A percentile compares a stretch with the other conserved stretches of the same genome.
Evolutionary conservation across 257 asterid species (phyloP).

Genomic region (Solanum tarijense): DNA sequence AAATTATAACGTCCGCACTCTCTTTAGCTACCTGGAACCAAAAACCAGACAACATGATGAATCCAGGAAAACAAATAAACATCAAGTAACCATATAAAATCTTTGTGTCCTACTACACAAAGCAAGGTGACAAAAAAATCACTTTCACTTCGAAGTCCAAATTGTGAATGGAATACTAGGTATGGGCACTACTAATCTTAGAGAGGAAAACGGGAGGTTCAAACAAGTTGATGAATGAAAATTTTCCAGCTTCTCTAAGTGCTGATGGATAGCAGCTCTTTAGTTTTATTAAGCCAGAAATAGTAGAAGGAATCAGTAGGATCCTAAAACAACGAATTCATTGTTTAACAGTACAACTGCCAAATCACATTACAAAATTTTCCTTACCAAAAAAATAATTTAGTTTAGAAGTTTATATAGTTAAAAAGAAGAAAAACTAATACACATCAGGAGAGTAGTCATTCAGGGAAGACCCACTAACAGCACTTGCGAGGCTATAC

Average conservation of each 20-base stretch:
- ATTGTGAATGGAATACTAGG: not conserved
- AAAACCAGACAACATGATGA: not conserved
- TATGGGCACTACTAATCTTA: not conserved
- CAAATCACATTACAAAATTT: not conserved
- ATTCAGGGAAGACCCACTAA: not conserved
- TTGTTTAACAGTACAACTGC: not conserved
- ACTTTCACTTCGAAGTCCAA: not conserved
- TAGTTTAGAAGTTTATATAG: not conserved
- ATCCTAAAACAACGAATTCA: not conserved
- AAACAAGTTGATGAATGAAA: not conserved
- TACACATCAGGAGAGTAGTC: not conserved
- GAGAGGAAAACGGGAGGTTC: not conserved
- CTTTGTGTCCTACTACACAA: not conserved
- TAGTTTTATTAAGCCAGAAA: not conserved
- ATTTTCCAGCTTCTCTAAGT: not conserved
- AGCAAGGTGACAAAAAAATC: not conserved
- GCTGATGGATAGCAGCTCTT: not conserved
- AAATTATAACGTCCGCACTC: constrained; percentile 92
- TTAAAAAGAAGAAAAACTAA: not conserved
- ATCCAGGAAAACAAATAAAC: not conserved
- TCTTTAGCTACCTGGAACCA: constrained; percentile 85
- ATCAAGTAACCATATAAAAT: not conserved
- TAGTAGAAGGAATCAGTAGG: not conserved
- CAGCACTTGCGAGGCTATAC: not conserved
- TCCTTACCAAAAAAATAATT: not conserved